Base-by-base conservation (phyloP, 2,329 filamentous ascomycete species). In the Cryoendolithus antarcticus region DNA sequence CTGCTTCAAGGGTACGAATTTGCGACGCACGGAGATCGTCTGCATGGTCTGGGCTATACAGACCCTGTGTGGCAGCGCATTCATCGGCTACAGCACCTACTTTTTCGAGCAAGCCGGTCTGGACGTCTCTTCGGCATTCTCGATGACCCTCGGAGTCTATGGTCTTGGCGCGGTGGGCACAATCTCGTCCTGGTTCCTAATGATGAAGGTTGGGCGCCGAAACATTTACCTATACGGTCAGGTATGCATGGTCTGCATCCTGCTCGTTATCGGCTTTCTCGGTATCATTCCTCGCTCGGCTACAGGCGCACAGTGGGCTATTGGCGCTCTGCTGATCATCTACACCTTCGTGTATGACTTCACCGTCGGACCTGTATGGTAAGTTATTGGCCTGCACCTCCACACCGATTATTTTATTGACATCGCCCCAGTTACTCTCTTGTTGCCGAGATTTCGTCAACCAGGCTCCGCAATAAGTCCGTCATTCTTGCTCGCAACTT, bases 1-100 rank as follows among this genome's bases (percentile, higher is more conserved):
- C 50, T 71, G 69, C 50, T 75, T 77, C 60, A 63, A 58, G 29
- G 68, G 69, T 4, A 48, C 64, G 24, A 67, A 77, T 47, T 57
- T 69, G 43, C 60, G 64, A 1, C 59, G 64, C 2, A 66, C 63
- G 3, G 62, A 65, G 41, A 62, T 66, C 15, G 56, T 56, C 9
- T 61, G 53, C 45, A 48, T 57, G 28, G 50, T 51, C 12, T 65
- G 58, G 57, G 44, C 54, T 3, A 51, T 54, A 3, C 62, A 65
- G 45, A 51, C 45, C 10, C 44, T 62, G 0, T 57, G 52, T 33
- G 51, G 49, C 1, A 46, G 48, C 1, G 46, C 49, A 2, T 44
- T 64, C 21, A 57, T 57, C 44, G 56, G 60, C 37, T 56, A 56
- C 21, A 56, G 59, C 0, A 54, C 58, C 2, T 57, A 57, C 46